Evolutionary conservation across 176 grass and related monocot genomes (phyloP), one percentile per base, ranked within the genome.

Genomic region (Coix lacrymajobi): DNA sequence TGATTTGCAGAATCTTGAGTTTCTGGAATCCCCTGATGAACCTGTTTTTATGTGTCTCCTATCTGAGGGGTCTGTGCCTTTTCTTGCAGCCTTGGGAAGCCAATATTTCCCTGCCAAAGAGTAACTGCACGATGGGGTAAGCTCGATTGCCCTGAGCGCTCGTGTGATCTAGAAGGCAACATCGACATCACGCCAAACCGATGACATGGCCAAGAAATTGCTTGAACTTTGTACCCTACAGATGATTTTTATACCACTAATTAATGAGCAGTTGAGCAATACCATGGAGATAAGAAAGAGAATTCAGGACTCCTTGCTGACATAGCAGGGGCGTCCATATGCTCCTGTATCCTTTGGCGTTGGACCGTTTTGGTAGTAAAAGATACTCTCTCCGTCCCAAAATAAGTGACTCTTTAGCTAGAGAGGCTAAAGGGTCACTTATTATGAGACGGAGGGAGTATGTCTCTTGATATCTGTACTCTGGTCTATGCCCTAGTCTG

Each of bases 51-150:
- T 87, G 25, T 68, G 60, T 67, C 52, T 32, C 75, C 46, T 11
- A 71, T 51, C 60, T 91, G 51, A 62, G 22, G 0, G 6, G 84
- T 70, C 78, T 82, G 9, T 87, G 66, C 33, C 63, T 87, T 79
- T 26, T 75, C 76, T 79, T 78, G 79, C 89, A 99, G 96, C 85
- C 84, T 96, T 31, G 96, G 96, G 64, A 99, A 99, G 85, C 41
- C 83, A 83, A 90, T 40, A 73, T 99, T 99, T 86, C 93, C 96
- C 15, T 93, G 96, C 90, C 84, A 96, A 79, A 90, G 96, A 90
- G 93, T 99, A 77, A 88, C 91, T 75, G 96, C 91, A 58, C 83
- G 93, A 77, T 99, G 96, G 96, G 96, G 96, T 68, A 96, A 96
- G 65, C 73, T 98, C 66, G 96, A 96, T 64, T 98, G 96, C 54